phyloP scores from a whole-genome alignment of 331 rosid species.

The Spiraea crenata region DNA sequence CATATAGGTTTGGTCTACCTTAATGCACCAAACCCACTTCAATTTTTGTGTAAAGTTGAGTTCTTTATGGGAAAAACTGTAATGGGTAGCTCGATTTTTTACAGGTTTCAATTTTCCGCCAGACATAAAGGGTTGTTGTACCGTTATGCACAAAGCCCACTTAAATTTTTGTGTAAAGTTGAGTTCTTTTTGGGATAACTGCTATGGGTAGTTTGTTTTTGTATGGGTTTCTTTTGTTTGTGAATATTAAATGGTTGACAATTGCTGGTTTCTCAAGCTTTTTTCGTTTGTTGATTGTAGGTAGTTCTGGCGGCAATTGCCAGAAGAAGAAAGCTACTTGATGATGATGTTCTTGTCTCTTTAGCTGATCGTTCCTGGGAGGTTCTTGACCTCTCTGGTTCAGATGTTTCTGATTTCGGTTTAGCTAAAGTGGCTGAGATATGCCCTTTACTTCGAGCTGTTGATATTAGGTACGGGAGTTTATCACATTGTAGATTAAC shows the following conservation, averaged over 20 bases:
- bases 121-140: conserved; percentile 24
- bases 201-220: neutral
- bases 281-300: conserved; percentile 41
- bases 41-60: neutral
- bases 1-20: neutral
- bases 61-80: neutral
- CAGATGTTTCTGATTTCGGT: conserved; percentile 82
- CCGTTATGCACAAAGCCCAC: neutral
- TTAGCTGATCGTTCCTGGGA: conserved; percentile 80
- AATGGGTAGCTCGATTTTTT: neutral
- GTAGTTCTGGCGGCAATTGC: conserved; percentile 64
- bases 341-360: conserved; percentile 66
- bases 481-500: neutral
- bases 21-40: neutral
- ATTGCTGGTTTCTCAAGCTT: neutral
- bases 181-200: neutral
- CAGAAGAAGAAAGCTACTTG: conserved; percentile 68
- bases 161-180: neutral
- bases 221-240: neutral
- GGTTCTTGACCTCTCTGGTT: conserved; percentile 73
- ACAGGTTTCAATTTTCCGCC: conserved; percentile 50
- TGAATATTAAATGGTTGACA: neutral
- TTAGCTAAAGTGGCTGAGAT: conserved; percentile 58
- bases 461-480: conserved; percentile 69
- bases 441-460: conserved; percentile 62